Conservation (phyloP, 164 flowering plant genomes). For the Brasenia schreberi region DNA sequence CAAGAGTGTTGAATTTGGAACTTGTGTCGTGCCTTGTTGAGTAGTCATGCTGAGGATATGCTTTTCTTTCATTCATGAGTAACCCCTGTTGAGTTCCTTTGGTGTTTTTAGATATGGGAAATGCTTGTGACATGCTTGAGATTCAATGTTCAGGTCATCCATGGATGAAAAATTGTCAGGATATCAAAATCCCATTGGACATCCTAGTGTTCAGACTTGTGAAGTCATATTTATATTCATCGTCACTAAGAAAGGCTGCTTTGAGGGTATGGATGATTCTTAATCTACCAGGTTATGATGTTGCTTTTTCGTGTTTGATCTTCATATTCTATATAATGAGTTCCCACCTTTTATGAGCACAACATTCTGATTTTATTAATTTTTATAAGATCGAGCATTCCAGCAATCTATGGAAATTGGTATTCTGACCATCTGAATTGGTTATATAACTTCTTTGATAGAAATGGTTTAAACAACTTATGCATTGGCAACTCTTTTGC, state of each 20-base stretch:
- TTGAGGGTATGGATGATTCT: conserved; percentile 43
- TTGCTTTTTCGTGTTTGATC: background rate
- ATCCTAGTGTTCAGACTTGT: conserved; percentile 57
- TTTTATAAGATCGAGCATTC: too few relatives aligned
- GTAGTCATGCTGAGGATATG: background rate
- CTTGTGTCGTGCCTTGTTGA: background rate
- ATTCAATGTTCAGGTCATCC: conserved; percentile 72
- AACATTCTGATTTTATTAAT: too few relatives aligned
- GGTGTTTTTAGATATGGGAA: background rate
- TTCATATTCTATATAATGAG: background rate
- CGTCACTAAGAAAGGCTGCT: conserved; percentile 77
- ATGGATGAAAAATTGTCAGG: conserved; percentile 59
- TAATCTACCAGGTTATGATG: background rate
- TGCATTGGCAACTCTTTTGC: background rate
- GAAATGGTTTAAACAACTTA: too few relatives aligned
- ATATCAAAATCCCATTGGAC: conserved; percentile 66
- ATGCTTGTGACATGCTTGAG: conserved; percentile 3
- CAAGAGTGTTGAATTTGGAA: background rate
- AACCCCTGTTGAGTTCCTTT: background rate
- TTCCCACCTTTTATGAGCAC: too few relatives aligned
- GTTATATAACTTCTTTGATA: too few relatives aligned
- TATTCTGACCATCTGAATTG: background rate
- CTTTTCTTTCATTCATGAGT: background rate
- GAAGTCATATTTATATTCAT: conserved; percentile 66
- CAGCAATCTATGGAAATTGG: background rate